Conservation (phyloP, 306 rosid genomes). For the Glycyrrhiza uralensis region DNA sequence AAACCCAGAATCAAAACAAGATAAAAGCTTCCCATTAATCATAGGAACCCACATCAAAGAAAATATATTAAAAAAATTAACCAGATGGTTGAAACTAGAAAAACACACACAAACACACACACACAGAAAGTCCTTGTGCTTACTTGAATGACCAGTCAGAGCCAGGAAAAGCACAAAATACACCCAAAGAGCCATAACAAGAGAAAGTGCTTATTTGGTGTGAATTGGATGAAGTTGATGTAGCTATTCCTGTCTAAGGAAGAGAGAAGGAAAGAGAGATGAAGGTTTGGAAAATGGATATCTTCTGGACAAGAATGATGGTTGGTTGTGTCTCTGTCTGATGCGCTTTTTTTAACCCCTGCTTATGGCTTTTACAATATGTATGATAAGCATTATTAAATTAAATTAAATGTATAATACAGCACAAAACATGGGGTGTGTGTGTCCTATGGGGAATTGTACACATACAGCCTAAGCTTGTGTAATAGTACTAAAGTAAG, state of each 20-base stretch:
- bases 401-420: not conserved
- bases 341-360: not conserved
- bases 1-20: not conserved
- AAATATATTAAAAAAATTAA: not conserved
- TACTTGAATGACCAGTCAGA: slow-evolving; percentile 67
- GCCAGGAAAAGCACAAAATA: slow-evolving; percentile 52
- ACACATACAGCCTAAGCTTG: no score
- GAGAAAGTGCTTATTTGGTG: not conserved
- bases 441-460: not conserved
- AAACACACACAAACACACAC: no score
- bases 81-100: not conserved
- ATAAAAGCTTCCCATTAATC: not conserved
- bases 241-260: not conserved
- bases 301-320: slow-evolving; percentile 17
- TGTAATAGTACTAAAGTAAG: no score
- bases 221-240: slow-evolving; percentile 14
- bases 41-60: slow-evolving; percentile 4
- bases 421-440: not conserved
- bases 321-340: not conserved
- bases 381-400: no score
- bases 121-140: slow-evolving; percentile 20
- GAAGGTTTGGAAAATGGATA: not conserved
- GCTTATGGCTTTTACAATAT: no score
- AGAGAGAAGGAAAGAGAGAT: not conserved
- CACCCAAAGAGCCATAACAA: slow-evolving; percentile 49